Base-by-base conservation (phyloP, 2,329 filamentous ascomycete genomes). In the Juglanconis sp. region DNA sequence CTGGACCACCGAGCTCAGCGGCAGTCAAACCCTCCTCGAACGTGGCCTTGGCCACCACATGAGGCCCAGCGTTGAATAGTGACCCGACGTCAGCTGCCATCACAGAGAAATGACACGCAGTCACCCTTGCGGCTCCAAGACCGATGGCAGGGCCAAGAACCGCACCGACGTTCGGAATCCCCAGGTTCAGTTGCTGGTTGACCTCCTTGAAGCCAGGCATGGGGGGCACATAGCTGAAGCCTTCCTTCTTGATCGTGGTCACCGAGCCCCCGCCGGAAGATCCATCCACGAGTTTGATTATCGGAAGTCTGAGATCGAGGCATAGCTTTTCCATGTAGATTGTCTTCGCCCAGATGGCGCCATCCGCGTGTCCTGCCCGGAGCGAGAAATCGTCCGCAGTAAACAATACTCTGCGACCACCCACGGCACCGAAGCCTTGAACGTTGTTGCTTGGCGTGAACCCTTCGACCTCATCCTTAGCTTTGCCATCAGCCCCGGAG, bases 371-470 rank as follows among this genome's bases (percentile, higher is more conserved):
- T 1, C 86, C 86, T 34, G 84, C 84, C 5, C 86, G 75, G 34
- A 88, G 81, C 1, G 79, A 82, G 64, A 87, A 88, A 68, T 88
- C 86, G 67, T 88, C 85, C 0, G 84, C 85, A 0, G 86, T 87
- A 53, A 88, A 80, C 0, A 87, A 72, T 3, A 88, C 75, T 57
- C 79, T 78, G 44, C 85, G 73, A 0, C 81, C 82, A 24, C 76
- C 70, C 32, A 87, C 67, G 51, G 72, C 75, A 2, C 84, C 83
- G 57, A 82, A 79, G 0, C 83, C 85, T 65, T 88, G 84, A 2
- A 87, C 79, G 66, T 87, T 88, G 64, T 88, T 88, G 60, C 78
- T 83, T 0, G 85, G 85, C 5, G 80, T 74, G 65, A 82, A 88
- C 0, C 75, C 74, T 1, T 74, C 70, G 0, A 82, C 79, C 60